A percentile compares a stretch with the other conserved stretches of the same genome.
phyloP scores from a whole-genome alignment of 1,284 basidiomycete genomes.

The Coniferiporia weirii region DNA sequence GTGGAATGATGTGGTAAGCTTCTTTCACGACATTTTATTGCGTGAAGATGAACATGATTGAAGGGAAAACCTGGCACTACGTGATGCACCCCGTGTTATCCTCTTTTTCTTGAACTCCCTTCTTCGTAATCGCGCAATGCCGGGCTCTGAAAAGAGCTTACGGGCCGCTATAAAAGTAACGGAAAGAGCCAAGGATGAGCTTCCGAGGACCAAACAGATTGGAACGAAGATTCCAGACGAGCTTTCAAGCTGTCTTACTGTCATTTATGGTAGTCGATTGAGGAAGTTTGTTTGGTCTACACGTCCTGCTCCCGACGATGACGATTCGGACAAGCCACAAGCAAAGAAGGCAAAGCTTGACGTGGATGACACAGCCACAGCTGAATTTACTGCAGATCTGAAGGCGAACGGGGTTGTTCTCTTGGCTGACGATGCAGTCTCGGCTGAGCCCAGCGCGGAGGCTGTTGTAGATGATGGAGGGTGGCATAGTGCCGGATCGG shows the following conservation, averaged over 20 bases:
- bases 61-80: conserved; percentile 25
- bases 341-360: conserved; percentile 2
- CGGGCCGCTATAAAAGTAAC: conserved; percentile 42
- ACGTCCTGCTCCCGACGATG: neutral
- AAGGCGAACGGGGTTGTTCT: neutral
- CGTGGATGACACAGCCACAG: neutral
- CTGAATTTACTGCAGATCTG: neutral
- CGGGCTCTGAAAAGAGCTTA: conserved; percentile 41
- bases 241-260: conserved; percentile 31
- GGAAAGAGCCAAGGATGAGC: conserved; percentile 48
- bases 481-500: conserved; percentile 20
- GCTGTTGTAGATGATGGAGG: conserved; percentile 2
- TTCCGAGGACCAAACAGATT: conserved; percentile 50
- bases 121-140: conserved; percentile 51
- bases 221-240: conserved; percentile 51
- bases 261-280: conserved; percentile 7
- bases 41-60: conserved; percentile 4
- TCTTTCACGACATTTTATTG: conserved; percentile 22
- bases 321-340: neutral
- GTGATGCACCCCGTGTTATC: conserved; percentile 49
- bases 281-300: conserved; percentile 2
- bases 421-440: neutral
- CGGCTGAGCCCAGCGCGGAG: neutral
- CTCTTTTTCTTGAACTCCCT: conserved; percentile 60
- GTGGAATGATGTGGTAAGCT: conserved; percentile 57